phyloP scores from a whole-genome alignment of 257 asterid genomes.

The Solanum appendiculatum region DNA sequence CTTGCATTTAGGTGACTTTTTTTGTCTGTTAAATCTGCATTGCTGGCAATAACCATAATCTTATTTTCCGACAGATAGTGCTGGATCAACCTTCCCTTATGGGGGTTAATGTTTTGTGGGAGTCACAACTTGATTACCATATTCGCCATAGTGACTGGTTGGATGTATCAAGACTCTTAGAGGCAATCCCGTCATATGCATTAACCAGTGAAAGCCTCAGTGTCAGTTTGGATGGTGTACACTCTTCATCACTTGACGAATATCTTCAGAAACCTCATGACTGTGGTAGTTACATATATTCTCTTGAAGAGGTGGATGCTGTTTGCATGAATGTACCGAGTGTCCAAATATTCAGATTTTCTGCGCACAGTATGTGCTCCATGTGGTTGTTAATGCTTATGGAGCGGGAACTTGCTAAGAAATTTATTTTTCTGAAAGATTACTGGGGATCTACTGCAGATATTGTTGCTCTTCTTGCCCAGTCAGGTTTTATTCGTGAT shows the following conservation, averaged over 20 bases:
- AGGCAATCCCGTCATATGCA: constrained; percentile 69
- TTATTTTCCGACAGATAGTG: constrained; percentile 55
- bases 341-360: constrained; percentile 58
- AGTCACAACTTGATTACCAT: constrained; percentile 90
- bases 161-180: constrained; percentile 80
- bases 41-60: constrained; percentile 1
- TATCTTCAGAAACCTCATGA: constrained; percentile 29
- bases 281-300: constrained; percentile 40
- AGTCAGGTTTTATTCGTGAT: constrained; percentile 58
- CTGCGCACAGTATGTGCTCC: constrained; percentile 44
- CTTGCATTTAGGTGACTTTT: neutral
- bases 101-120: constrained; percentile 96
- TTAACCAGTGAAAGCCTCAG: constrained; percentile 62
- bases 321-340: constrained; percentile 59
- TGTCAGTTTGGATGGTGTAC: constrained; percentile 53
- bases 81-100: constrained; percentile 86
- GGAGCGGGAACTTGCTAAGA: constrained; percentile 84
- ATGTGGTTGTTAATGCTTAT: constrained; percentile 63
- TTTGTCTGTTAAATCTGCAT: neutral
- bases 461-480: constrained; percentile 68
- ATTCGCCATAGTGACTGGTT: constrained; percentile 83
- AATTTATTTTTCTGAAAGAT: constrained; percentile 56
- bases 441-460: constrained; percentile 68
- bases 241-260: constrained; percentile 35
- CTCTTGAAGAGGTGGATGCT: constrained; percentile 68